A percentile compares a stretch with the other conserved stretches of the same genome.
These are phyloP conservation scores for Blastobotrys persicus DNA, from an alignment of 1,139 yeast species.

Conservation along the genomic window DNA sequence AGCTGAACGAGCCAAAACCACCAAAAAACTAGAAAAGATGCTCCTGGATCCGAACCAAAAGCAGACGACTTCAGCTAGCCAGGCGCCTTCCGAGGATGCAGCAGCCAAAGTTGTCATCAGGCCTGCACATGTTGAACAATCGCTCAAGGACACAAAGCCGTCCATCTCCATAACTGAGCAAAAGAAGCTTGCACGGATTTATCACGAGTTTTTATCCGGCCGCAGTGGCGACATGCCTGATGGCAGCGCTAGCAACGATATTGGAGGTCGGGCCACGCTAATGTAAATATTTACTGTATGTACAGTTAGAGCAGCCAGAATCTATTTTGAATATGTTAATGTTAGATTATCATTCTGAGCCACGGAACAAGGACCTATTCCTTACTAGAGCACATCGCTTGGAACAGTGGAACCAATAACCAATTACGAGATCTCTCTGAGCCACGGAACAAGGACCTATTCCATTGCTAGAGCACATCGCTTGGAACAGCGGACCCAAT, in stretches of 20 bases:
- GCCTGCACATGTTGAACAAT: slow-evolving; percentile 56
- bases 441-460: too few relatives aligned
- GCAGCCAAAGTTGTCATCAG: slow-evolving; percentile 43
- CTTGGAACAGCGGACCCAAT: too few relatives aligned
- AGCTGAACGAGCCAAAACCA: slow-evolving; percentile 42
- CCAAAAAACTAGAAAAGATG: slow-evolving; percentile 13
- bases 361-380: too few relatives aligned
- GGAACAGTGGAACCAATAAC: too few relatives aligned
- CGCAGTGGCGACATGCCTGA: slow-evolving; percentile 89
- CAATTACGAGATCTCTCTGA: too few relatives aligned
- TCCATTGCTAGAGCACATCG: too few relatives aligned
- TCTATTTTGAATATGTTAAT: too few relatives aligned
- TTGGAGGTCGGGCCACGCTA: slow-evolving; percentile 80
- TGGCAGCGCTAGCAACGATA: slow-evolving; percentile 76
- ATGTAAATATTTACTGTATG: slow-evolving; percentile 49
- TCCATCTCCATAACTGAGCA: slow-evolving; percentile 78
- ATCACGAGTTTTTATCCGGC: slow-evolving; percentile 69
- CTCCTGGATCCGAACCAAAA: slow-evolving; percentile 9
- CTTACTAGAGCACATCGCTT: too few relatives aligned
- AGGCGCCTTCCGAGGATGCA: slow-evolving; percentile 1
- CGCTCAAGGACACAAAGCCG: slow-evolving; percentile 76
- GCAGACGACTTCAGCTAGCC: neutral
- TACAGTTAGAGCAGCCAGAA: too few relatives aligned
- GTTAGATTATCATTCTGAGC: too few relatives aligned
- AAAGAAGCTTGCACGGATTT: slow-evolving; percentile 59